Conservation (phyloP, 2,329 filamentous ascomycete genomes). For the Apiospora marii region DNA sequence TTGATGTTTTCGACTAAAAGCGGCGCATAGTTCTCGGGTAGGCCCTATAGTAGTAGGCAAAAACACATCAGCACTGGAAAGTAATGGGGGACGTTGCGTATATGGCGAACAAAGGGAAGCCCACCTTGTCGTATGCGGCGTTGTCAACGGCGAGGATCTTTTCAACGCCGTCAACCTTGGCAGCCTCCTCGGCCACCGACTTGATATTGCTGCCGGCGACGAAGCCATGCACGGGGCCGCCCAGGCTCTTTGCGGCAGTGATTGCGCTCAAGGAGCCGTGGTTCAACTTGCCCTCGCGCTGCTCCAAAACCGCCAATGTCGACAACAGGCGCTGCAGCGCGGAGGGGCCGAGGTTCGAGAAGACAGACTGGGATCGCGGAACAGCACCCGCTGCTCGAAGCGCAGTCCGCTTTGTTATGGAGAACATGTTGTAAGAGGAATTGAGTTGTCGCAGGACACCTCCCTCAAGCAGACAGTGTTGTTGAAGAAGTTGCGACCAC, state of each 20-base stretch:
- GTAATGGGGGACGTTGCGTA: not conserved
- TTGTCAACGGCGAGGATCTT: conserved; percentile 93
- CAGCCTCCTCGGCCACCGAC: conserved; percentile 79
- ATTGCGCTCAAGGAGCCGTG: conserved; percentile 83
- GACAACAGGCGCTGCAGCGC: conserved; percentile 77
- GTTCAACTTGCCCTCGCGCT: conserved; percentile 88
- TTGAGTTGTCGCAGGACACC: conserved; percentile 13
- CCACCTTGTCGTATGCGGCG: conserved; percentile 90
- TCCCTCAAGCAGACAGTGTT: conserved; percentile 10
- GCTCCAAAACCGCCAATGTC: conserved; percentile 90
- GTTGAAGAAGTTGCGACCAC: conserved; percentile 3
- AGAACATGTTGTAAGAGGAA: conserved; percentile 38
- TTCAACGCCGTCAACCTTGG: conserved; percentile 88
- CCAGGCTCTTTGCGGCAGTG: conserved; percentile 85
- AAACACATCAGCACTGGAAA: conserved; percentile 3
- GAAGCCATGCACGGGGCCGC: conserved; percentile 85
- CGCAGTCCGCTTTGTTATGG: conserved; percentile 36
- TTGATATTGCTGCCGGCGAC: conserved; percentile 84
- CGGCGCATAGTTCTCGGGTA: conserved; percentile 94
- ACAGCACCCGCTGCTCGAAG: conserved; percentile 36
- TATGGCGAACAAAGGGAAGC: no score
- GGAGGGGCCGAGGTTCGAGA: conserved; percentile 53
- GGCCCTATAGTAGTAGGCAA: conserved; percentile 63
- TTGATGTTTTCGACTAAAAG: conserved; percentile 96
- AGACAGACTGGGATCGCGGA: conserved; percentile 37